Evolutionary conservation across 2,329 filamentous ascomycete species (phyloP).

Genomic region (Teratosphaeria nubilosa): DNA sequence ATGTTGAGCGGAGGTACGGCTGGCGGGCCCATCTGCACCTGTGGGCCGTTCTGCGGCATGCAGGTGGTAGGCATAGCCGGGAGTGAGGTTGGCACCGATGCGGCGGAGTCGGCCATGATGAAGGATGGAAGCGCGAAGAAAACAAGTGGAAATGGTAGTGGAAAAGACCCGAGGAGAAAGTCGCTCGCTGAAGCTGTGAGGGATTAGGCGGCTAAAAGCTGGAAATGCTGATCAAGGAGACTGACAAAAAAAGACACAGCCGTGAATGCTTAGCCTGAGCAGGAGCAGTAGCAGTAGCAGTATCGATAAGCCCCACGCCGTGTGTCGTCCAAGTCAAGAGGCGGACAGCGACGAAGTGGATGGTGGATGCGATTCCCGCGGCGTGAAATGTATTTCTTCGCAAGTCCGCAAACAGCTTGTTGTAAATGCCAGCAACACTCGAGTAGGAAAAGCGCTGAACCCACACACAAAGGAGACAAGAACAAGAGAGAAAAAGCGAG

Average conservation of each 20-base stretch:
- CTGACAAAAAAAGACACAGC: not conserved
- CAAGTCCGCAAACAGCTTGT: not conserved
- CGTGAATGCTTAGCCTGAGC: constrained; percentile 1
- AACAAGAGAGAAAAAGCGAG: not conserved
- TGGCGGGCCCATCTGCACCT: constrained; percentile 58
- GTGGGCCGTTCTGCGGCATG: constrained; percentile 63
- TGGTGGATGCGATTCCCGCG: not conserved
- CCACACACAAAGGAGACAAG: not conserved
- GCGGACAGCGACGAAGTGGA: not conserved
- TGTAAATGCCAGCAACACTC: not conserved
- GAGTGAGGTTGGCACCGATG: constrained; percentile 54
- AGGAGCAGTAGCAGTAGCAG: not conserved
- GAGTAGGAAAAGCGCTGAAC: not conserved
- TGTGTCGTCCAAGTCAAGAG: not conserved
- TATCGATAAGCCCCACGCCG: not conserved
- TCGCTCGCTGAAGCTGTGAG: not conserved
- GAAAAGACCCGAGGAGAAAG: constrained; percentile 6
- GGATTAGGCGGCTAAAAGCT: not conserved
- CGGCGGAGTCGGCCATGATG: constrained; percentile 66
- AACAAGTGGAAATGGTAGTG: constrained; percentile 15
- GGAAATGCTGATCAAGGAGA: not conserved
- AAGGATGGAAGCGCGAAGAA: constrained; percentile 27
- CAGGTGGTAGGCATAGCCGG: constrained; percentile 58
- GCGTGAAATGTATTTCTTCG: not conserved
- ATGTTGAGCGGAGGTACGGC: constrained; percentile 70